Percentiles rank a stretch among this genome's conserved stretches.
Evolutionary conservation across 2,329 filamentous ascomycete species (phyloP).

Genomic region (Venturia nashicola): DNA sequence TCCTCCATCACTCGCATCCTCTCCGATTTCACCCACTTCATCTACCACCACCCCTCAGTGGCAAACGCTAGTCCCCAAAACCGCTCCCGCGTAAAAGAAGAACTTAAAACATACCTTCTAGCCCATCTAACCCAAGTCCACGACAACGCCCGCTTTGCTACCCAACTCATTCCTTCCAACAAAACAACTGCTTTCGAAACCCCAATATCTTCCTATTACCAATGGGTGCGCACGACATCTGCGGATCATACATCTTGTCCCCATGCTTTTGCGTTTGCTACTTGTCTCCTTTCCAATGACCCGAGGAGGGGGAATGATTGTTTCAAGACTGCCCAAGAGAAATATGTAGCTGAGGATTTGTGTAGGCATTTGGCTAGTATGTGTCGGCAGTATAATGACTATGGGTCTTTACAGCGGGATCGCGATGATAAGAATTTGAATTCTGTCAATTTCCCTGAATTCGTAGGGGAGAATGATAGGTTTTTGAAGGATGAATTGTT

Average conservation of each 20-base stretch:
- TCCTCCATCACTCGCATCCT: background rate
- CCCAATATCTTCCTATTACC: background rate
- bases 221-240: background rate
- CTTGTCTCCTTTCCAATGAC: background rate
- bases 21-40: background rate
- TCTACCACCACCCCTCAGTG: background rate
- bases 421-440: slow-evolving; percentile 15
- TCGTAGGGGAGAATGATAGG: background rate
- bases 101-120: background rate
- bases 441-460: background rate
- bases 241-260: background rate
- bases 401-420: slow-evolving; percentile 16
- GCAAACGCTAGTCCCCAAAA: background rate
- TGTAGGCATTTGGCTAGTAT: slow-evolving; percentile 15
- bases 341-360: slow-evolving; percentile 14
- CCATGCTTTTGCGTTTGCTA: background rate
- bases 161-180: background rate
- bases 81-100: background rate
- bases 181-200: background rate
- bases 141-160: background rate
- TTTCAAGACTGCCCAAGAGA: slow-evolving; percentile 8
- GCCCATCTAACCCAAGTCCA: background rate
- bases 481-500: background rate
- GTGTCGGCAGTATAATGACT: slow-evolving; percentile 20
- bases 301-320: background rate